These are phyloP conservation scores for Diplocarpon rosae DNA, from an alignment of 2,329 filamentous ascomycete genomes.

Conservation along the genomic window DNA sequence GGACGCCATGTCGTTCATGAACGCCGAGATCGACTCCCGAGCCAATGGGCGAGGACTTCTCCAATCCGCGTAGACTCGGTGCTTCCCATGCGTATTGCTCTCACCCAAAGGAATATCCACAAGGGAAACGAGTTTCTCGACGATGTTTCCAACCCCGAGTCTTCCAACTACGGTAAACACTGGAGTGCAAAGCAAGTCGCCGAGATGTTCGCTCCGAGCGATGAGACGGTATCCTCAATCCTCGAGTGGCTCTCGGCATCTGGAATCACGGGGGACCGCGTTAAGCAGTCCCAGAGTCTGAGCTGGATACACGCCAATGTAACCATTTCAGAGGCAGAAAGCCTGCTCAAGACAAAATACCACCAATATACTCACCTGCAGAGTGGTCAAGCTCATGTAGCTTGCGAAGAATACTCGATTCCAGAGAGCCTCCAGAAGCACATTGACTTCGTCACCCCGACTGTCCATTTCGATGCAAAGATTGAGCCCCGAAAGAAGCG, in stretches of 20 bases:
- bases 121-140: conserved; percentile 32
- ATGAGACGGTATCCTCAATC: conserved; percentile 32
- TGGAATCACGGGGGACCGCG: conserved; percentile 37
- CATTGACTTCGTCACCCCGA: conserved; percentile 14
- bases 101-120: conserved; percentile 35
- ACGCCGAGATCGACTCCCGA: conserved; percentile 9
- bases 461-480: conserved; percentile 11
- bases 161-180: conserved; percentile 29
- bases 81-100: conserved; percentile 28
- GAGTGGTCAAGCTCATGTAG: conserved; percentile 14
- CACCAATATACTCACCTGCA: conserved; percentile 13
- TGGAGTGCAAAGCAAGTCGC: conserved; percentile 16
- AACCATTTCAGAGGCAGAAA: conserved; percentile 34
- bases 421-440: conserved; percentile 8
- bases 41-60: conserved; percentile 10
- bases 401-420: conserved; percentile 13
- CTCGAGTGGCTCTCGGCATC: conserved; percentile 41
- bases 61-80: conserved; percentile 11
- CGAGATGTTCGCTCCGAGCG: conserved; percentile 30
- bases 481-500: conserved; percentile 11
- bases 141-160: conserved; percentile 29
- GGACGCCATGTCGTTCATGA: conserved; percentile 18
- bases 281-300: conserved; percentile 33
- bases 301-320: conserved; percentile 27
- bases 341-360: conserved; percentile 41